Base-by-base conservation (phyloP, 176 grass and related monocot species). In the Oryza glaberrima region DNA sequence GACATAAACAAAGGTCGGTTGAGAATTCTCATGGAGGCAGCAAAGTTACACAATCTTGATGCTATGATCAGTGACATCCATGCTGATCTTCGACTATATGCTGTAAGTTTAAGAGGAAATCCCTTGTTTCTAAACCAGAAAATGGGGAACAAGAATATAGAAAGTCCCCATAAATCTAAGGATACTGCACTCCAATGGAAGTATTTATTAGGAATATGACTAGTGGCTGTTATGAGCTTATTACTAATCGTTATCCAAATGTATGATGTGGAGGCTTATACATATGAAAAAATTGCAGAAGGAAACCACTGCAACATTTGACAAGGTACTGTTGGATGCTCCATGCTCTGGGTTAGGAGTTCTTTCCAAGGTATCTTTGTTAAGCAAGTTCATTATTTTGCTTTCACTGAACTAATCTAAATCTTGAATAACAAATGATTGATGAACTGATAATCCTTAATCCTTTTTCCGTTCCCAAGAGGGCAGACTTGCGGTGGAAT, bases 401-500 rank as follows among this genome's bases (percentile, higher is more conserved):
- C 77, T 77, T 9, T 58, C 54, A 15, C 77, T 67, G 73, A 81
- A 87, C 28, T 15, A 77, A 79, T 43, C 14, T 43, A 11, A 70
- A 74, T 75, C 22, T 80, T 69, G 49, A 75, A 36, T 22, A 19
- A 77, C 40, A 85, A 81, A 63, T 63, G 58, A 63, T 63, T 23
- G 58, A 74, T 79, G 54, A 75, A 61, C 12, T 81, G 22, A 17
- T 52, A 25, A 8, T 22, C 51, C 32, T 58, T 70, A 66, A 67
- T 23, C 60, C 23, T 17, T 79, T 77, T 81, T 63, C 25, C 78
- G 77, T 88, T 77, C 26, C 65, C 63, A 88, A 97, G 95, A 92
- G 92, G 80, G 92, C 95, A 73, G 95, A 97, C 76, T 90, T 97
- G 69, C 95, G 95, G 71, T 97, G 95, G 95, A 97, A 97, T 84